Evolutionary conservation across 768 basidiomycete genomes (phyloP).

Genomic region (Agrocybe chaxingu): DNA sequence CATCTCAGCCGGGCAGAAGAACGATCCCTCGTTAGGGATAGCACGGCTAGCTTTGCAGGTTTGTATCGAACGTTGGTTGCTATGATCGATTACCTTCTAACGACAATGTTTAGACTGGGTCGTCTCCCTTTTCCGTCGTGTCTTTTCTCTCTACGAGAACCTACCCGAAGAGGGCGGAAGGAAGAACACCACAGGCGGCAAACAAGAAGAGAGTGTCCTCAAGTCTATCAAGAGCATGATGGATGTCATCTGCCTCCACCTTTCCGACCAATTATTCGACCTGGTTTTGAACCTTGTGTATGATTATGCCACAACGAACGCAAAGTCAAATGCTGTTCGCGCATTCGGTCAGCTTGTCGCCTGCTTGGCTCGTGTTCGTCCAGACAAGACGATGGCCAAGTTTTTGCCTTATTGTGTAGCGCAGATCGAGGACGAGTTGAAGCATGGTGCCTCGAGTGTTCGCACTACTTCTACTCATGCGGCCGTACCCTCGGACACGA

Average conservation of each 20-base stretch:
- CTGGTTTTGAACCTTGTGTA: constrained; percentile 80
- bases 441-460: constrained; percentile 84
- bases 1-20: constrained; percentile 62
- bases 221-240: constrained; percentile 78
- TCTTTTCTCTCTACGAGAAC: constrained; percentile 85
- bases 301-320: constrained; percentile 86
- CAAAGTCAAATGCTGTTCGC: constrained; percentile 86
- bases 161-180: constrained; percentile 93
- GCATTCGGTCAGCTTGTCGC: constrained; percentile 87
- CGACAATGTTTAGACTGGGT: constrained; percentile 63
- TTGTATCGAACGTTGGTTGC: constrained; percentile 9
- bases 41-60: constrained; percentile 79
- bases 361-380: constrained; percentile 76
- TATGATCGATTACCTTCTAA: not conserved
- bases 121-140: constrained; percentile 68
- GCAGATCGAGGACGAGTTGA: constrained; percentile 83
- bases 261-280: constrained; percentile 78
- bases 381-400: constrained; percentile 71
- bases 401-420: constrained; percentile 75
- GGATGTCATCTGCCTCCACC: constrained; percentile 78
- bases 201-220: constrained; percentile 72
- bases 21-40: constrained; percentile 69
- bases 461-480: constrained; percentile 75
- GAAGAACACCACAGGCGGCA: constrained; percentile 82
- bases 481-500: constrained; percentile 80